Evolutionary conservation across 2,329 filamentous ascomycete genomes (phyloP).

Genomic region (Bipolaris bicolor): DNA sequence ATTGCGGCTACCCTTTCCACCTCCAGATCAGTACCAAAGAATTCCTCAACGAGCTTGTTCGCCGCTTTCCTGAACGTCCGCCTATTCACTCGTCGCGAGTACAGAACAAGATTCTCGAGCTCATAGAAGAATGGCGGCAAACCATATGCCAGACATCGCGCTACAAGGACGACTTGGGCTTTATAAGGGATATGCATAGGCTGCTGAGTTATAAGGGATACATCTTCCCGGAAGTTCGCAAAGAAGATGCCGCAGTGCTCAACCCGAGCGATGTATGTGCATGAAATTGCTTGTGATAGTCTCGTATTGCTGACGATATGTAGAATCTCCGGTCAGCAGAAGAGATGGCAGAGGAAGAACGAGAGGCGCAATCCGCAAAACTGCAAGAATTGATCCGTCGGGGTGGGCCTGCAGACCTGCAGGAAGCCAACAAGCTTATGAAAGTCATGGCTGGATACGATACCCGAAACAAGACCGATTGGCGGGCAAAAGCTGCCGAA

Average conservation of each 20-base stretch:
- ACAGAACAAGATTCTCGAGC: conserved; percentile 89
- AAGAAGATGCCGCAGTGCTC: conserved; percentile 93
- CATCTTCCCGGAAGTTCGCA: conserved; percentile 86
- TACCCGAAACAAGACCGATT: conserved; percentile 94
- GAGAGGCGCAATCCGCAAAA: conserved; percentile 95
- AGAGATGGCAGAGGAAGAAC: conserved; percentile 98
- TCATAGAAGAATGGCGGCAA: conserved; percentile 96
- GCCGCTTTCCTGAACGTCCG: conserved; percentile 92
- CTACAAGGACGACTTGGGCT: conserved; percentile 96
- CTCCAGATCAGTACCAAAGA: conserved; percentile 98
- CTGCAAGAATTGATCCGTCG: conserved; percentile 94
- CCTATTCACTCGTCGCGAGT: conserved; percentile 85
- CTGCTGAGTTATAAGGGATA: conserved; percentile 97
- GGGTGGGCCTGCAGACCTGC: conserved; percentile 88
- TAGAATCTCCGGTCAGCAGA: conserved; percentile 95
- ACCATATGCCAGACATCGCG: conserved; percentile 98
- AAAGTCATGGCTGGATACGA: conserved; percentile 99
- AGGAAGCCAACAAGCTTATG: conserved; percentile 97
- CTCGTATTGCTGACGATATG: conserved; percentile 24
- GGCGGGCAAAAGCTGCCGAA: conserved; percentile 94
- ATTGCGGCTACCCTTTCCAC: conserved; percentile 98
- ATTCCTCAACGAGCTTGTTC: conserved; percentile 96
- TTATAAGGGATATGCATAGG: conserved; percentile 97
- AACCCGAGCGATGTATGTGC: conserved; percentile 91
- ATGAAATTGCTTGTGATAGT: neutral